Evolutionary conservation across 805 yeast species (phyloP).

Genomic region (Metschnikowia sp.): DNA sequence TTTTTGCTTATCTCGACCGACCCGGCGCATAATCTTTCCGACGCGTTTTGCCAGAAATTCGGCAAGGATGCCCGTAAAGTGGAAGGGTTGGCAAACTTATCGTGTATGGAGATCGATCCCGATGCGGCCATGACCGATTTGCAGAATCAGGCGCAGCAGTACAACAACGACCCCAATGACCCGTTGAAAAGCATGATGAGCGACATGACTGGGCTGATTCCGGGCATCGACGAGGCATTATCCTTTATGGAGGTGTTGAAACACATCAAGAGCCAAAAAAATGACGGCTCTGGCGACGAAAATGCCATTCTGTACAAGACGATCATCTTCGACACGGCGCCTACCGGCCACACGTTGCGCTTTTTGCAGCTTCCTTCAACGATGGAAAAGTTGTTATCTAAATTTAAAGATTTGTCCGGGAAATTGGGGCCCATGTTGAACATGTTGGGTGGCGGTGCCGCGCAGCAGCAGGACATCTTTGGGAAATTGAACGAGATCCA

Average conservation of each 20-base stretch:
- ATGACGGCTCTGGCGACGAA: constrained; percentile 4
- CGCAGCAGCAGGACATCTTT: constrained; percentile 67
- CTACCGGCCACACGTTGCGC: constrained; percentile 97
- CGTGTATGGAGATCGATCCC: constrained; percentile 99
- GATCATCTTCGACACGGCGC: constrained; percentile 98
- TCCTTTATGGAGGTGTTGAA: constrained; percentile 97
- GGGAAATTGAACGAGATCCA: constrained; percentile 78
- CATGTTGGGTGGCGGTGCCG: constrained; percentile 56
- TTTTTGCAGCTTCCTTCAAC: constrained; percentile 94
- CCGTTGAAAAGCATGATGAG: constrained; percentile 74
- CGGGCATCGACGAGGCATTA: constrained; percentile 97
- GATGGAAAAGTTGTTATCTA: constrained; percentile 78
- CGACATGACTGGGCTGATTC: constrained; percentile 91
- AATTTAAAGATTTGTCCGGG: constrained; percentile 81
- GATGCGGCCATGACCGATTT: constrained; percentile 89
- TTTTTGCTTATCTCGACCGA: constrained; percentile 92
- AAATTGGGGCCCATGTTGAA: constrained; percentile 88
- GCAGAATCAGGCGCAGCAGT: constrained; percentile 54
- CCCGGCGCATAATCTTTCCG: constrained; percentile 97
- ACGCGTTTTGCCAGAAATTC: constrained; percentile 97
- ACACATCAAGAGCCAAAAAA: constrained; percentile 79
- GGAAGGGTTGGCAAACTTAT: constrained; percentile 80
- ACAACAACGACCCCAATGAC: constrained; percentile 54
- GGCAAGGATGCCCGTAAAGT: constrained; percentile 95
- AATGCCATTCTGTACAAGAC: constrained; percentile 56